Evolutionary conservation across 495 filamentous ascomycete species (phyloP).

Genomic region (Parathielavia hyrcaniae): DNA sequence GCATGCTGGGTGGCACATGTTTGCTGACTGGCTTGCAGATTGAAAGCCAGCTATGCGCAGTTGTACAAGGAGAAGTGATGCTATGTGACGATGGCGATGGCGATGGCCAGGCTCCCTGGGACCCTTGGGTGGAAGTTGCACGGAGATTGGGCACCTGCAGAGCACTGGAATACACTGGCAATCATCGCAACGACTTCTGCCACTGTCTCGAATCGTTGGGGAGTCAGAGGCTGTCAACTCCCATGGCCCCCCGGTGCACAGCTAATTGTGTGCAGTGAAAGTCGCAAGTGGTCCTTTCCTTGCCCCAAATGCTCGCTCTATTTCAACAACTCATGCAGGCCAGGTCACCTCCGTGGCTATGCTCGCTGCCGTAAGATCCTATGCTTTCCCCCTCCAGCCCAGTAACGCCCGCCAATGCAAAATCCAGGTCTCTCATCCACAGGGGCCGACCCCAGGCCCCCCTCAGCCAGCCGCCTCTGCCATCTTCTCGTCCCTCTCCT

Average conservation of each 20-base stretch:
- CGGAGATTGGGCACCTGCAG: neutral
- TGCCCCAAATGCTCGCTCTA: neutral
- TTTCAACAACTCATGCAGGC: neutral
- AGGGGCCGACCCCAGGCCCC: neutral
- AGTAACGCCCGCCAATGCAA: neutral
- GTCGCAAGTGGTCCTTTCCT: neutral
- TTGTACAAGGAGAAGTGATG: constrained; percentile 14
- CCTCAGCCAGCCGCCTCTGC: constrained; percentile 11
- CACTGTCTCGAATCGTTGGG: too few relatives aligned
- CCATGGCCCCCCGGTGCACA: neutral
- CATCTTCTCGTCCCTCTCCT: constrained; percentile 28
- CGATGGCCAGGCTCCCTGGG: too few relatives aligned
- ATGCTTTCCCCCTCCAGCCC: neutral
- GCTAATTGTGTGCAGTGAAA: neutral
- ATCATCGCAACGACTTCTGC: too few relatives aligned
- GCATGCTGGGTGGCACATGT: constrained; percentile 50
- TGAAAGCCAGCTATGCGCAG: constrained; percentile 16
- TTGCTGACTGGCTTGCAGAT: neutral
- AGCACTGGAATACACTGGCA: too few relatives aligned
- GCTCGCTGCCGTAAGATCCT: neutral
- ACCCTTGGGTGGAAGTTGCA: too few relatives aligned
- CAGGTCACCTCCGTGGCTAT: neutral
- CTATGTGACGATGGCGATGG: too few relatives aligned
- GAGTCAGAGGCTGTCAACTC: too few relatives aligned
- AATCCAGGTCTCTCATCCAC: neutral